These are phyloP conservation scores for Trypanosoma cruzi DNA, from an alignment of 208 protist genomes.

Conservation along the genomic window DNA sequence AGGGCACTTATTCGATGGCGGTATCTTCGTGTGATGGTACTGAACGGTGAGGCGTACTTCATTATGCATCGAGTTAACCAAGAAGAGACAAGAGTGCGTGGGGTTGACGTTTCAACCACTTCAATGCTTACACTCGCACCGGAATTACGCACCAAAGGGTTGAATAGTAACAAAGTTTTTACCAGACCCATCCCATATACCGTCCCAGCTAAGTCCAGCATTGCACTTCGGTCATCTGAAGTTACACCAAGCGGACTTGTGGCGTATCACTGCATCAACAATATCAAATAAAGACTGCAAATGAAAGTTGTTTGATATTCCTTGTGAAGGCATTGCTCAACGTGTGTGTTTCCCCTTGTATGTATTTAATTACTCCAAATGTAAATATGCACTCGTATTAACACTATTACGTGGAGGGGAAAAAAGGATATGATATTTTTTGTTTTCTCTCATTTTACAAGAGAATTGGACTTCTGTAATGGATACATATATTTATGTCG, in stretches of 20 bases:
- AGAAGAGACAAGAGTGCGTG: slow-evolving; percentile 53
- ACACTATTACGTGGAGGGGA: background rate
- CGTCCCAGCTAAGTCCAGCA: slow-evolving; percentile 16
- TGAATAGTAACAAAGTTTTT: slow-evolving; percentile 52
- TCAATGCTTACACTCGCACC: slow-evolving; percentile 64
- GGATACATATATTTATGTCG: slow-evolving; percentile 1
- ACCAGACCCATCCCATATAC: slow-evolving; percentile 76
- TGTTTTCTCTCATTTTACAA: no score
- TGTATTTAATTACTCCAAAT: background rate
- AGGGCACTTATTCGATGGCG: slow-evolving; percentile 75
- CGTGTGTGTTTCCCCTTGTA: background rate
- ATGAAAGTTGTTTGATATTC: background rate
- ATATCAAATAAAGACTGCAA: slow-evolving; percentile 41
- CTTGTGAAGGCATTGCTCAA: background rate
- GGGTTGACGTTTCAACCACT: slow-evolving; percentile 57
- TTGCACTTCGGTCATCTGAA: slow-evolving; percentile 39
- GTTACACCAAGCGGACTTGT: slow-evolving; percentile 75
- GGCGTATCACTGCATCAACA: slow-evolving; percentile 55
- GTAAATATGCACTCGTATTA: background rate
- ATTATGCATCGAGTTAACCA: slow-evolving; percentile 66
- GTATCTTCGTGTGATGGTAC: slow-evolving; percentile 75
- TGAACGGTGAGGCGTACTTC: slow-evolving; percentile 78
- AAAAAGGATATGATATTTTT: background rate
- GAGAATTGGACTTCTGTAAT: background rate
- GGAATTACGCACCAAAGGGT: slow-evolving; percentile 60